Evolutionary conservation across 2,329 filamentous ascomycete species (phyloP).

Genomic region (Nigrospora osmanthi): DNA sequence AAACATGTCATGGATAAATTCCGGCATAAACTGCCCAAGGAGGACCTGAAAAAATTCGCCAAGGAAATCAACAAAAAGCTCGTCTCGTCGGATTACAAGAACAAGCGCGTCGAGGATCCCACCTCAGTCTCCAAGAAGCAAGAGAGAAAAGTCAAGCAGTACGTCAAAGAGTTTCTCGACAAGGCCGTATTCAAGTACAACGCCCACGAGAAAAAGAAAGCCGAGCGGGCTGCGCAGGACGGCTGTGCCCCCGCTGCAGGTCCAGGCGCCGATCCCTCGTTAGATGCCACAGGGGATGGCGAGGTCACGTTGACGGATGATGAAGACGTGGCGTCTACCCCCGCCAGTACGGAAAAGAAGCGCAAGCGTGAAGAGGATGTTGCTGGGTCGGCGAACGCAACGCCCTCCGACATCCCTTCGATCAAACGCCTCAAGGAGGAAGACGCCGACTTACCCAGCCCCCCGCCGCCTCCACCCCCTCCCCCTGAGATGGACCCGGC

Average conservation of each 20-base stretch:
- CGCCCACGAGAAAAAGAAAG: constrained; percentile 58
- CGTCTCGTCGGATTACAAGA: constrained; percentile 86
- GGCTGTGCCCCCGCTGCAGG: constrained; percentile 15
- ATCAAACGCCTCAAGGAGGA: constrained; percentile 45
- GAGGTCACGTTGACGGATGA: constrained; percentile 30
- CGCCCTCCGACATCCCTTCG: constrained; percentile 48
- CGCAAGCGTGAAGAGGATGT: constrained; percentile 51
- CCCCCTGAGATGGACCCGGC: constrained; percentile 30
- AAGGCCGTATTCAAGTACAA: constrained; percentile 73
- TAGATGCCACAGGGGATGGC: constrained; percentile 19
- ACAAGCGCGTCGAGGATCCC: constrained; percentile 77
- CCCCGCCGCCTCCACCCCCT: constrained; percentile 37
- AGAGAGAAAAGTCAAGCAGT: constrained; percentile 73
- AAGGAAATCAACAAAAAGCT: constrained; percentile 78
- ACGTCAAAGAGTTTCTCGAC: constrained; percentile 79
- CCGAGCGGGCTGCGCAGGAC: constrained; percentile 26
- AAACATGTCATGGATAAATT: constrained; percentile 84
- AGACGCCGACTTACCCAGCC: constrained; percentile 26
- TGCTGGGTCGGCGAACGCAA: constrained; percentile 32
- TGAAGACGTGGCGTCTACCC: constrained; percentile 34
- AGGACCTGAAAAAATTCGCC: constrained; percentile 57
- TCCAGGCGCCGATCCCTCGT: constrained; percentile 8
- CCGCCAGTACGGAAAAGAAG: constrained; percentile 48
- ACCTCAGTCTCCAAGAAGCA: constrained; percentile 68
- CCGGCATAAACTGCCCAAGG: constrained; percentile 76